Base-by-base conservation (phyloP, 2,329 filamentous ascomycete species). In the Mariannaea elegans region DNA sequence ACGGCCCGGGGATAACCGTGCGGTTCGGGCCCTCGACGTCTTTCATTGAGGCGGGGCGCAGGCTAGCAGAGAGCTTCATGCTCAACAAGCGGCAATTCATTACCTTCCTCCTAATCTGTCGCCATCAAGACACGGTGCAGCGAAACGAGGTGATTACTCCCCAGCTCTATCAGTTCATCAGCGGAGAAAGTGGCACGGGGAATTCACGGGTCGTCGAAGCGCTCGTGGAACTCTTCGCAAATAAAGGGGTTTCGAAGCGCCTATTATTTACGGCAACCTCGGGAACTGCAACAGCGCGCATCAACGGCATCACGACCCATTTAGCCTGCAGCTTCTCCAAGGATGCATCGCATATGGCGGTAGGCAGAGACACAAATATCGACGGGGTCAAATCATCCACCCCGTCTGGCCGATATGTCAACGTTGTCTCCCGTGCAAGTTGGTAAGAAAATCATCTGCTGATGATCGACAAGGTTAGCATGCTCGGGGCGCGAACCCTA, bases 281-380 rank as follows among this genome's bases (percentile, higher is more conserved):
- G 9, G 54, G 27, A 13, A 59, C 57, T 1, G 50, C 57, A 1
- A 58, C 53, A n/a, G 57, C 53, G 39, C 18, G 14, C 7, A 61
- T 61, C 29, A 56, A 58, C 42, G 57, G 59, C 16, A 58, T 61
- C 41, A 61, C 61, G 7, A 58, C 61, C 38, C 54, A 61, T 32
- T 61, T 57, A 5, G 57, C 54, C 45, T 63, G 54, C 16, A 42
- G 38, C 1, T 56, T 59, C 56, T 49, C 59, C 2, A 58, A 58
- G 18, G 55, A 62, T 36, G n/a, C 44, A 23, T 46, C 32, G 18
- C 21, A 19, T 36, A 39, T 46, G 46, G 12, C 21, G 7, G 3
- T 7, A 13, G 32, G 45, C 29, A 21, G 45, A 36, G 29, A 48
- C n/a, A 21, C 7, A 36, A 23, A 3, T 16, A 12, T 31, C 27